phyloP scores from a whole-genome alignment of 2,329 filamentous ascomycete genomes.

The Arthrobotrys musiformis region DNA sequence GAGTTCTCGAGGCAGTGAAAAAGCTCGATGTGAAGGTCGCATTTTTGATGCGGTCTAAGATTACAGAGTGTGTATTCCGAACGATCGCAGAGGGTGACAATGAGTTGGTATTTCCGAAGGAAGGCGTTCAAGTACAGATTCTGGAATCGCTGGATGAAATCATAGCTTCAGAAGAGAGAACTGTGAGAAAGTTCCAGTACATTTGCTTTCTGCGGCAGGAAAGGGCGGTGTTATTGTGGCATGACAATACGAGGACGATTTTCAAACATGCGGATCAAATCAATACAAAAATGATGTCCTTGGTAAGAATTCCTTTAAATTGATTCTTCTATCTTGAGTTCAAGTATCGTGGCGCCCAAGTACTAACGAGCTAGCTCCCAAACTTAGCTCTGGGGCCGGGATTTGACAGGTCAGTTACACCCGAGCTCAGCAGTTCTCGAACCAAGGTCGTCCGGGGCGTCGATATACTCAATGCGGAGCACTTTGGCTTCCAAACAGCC shows the following conservation, averaged over 20 bases:
- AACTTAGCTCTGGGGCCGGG: conserved; percentile 8
- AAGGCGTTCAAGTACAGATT: conserved; percentile 20
- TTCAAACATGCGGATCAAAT: conserved; percentile 23
- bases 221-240: conserved; percentile 27
- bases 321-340: no score
- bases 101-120: conserved; percentile 18
- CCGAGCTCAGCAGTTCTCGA: background rate
- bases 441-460: background rate
- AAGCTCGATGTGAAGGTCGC: conserved; percentile 25
- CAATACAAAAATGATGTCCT: conserved; percentile 27
- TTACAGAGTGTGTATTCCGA: conserved; percentile 20
- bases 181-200: conserved; percentile 21
- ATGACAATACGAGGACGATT: conserved; percentile 23
- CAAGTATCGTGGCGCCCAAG: no score
- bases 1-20: conserved; percentile 8
- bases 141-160: conserved; percentile 17
- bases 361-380: background rate
- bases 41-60: conserved; percentile 24
- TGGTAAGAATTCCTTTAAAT: background rate
- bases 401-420: conserved; percentile 21
- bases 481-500: background rate
- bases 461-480: background rate
- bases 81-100: conserved; percentile 1
- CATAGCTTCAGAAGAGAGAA: background rate
- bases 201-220: conserved; percentile 16